Base-by-base conservation (phyloP, 805 yeast species). In the Barnettozyma pratensis region DNA sequence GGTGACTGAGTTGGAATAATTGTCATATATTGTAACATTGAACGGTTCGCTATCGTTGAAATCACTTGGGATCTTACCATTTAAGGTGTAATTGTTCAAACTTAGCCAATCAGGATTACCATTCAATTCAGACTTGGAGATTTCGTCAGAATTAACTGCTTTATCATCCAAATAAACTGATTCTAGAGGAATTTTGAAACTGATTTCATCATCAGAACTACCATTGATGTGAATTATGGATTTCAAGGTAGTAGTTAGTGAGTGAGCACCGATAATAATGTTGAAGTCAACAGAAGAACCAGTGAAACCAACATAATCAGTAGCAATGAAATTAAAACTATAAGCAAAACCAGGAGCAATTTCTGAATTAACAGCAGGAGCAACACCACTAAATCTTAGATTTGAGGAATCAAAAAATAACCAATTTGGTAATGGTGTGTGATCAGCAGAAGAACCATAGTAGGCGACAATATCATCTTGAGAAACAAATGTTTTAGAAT, bases 381-480 rank as follows among this genome's bases (percentile, higher is more conserved):
- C 92, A 1, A 84, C 83, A 32, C 99, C 99, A 39, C 80, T 73
- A 66, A 90, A 92, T 25, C 86, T 76, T 54, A 88, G 69, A 37
- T 73, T 71, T 5, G 76, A 59, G 3, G 73, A 57, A 60, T 89
- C 83, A 62, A 92, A 94, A 46, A 69, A 66, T 45, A 89, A 71
- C 98, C 99, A 94, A 61, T 80, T 84, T 37, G 99, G 99, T 48
- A 94, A 73, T 3, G 99, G 92, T 1, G 96, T 78, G 62, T 91
- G 79, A 64, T 87, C 89, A 11, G 74, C 68, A n/a, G 91, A 80
- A 54, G 85, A 77, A 25, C 97, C 97, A 61, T 87, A 86, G 68
- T 85, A 88, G 7, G 83, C 82, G 14, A 76, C 72, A 32, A 85
- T 78, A 2, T 71, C 60, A 47, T 77, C 67, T 30, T 71, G 67